Base-by-base conservation (phyloP, 2,329 filamentous ascomycete species). In the Penicillium thymicola region DNA sequence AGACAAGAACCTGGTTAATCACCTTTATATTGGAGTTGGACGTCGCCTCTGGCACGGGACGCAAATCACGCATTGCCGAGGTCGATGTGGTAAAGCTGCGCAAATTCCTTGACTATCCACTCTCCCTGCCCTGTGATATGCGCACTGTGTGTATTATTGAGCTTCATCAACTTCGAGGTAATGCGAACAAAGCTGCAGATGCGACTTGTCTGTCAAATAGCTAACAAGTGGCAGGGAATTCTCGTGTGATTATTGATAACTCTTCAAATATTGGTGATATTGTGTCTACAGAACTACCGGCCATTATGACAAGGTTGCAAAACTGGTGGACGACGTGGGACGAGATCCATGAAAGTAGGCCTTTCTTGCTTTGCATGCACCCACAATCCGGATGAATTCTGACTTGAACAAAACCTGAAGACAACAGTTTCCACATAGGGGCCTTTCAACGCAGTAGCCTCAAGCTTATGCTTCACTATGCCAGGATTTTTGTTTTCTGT, bases 271-370 rank as follows among this genome's bases (percentile, higher is more conserved):
- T 65, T 13, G 50, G 59, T 5, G 64, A 72, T 16, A 68, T 72
- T 18, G 54, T 70, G 23, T 49, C 57, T 10, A 57, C 53, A 8
- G 69, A 72, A 42, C 50, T 72, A 2, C 71, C 71, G 6, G 64
- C 66, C 2, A 70, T 72, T 5, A 72, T 73, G 68, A 44, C 50
- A 32, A 64, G 68, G 16, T 54, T 72, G 6, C 66, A 72, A 18
- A 65, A 57, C 21, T 73, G 71, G 71, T 72, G 69, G 69, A 66
- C 64, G 4, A 69, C 66, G 11, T 73, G 71, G 71, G 71, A 73
- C 34, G 65, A 71, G 14, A 68, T 72, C 13, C 70, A 73, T 49
- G 61, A 66, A 25, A 69, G 71, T 72, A 55, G 57, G 70, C 18
- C 7, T 16, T 11, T 37, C 23, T n/a, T 14, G 5, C 8, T 9